phyloP scores from a whole-genome alignment of 495 filamentous ascomycete species.

The Penicillium crystallinum region DNA sequence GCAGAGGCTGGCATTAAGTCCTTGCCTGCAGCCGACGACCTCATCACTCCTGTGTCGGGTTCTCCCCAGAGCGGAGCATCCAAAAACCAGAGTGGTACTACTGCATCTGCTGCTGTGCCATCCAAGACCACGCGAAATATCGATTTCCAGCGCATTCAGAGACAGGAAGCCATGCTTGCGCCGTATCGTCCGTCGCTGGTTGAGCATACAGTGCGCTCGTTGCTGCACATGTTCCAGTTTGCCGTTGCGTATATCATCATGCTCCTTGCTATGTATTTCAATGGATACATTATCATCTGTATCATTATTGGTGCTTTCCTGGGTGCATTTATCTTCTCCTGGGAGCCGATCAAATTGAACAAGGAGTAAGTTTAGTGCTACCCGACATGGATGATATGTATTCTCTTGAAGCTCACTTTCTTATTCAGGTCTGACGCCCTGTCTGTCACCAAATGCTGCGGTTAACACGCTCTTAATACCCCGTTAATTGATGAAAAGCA shows the following conservation, averaged over 20 bases:
- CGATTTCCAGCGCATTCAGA: background rate
- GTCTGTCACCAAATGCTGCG: slow-evolving; percentile 4
- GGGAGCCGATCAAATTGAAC: slow-evolving; percentile 35
- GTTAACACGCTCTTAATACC: no score
- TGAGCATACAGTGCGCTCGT: slow-evolving; percentile 58
- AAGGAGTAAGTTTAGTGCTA: slow-evolving; percentile 17
- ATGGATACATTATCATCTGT: slow-evolving; percentile 58
- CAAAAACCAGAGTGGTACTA: background rate
- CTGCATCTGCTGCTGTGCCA: no score
- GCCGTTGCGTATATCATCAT: slow-evolving; percentile 67
- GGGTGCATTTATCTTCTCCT: slow-evolving; percentile 55
- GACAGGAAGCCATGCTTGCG: background rate
- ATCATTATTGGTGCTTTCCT: slow-evolving; percentile 60
- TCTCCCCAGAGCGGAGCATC: background rate
- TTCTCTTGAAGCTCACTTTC: background rate
- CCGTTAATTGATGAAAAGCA: no score
- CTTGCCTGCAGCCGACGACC: background rate
- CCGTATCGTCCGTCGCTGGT: slow-evolving; percentile 44
- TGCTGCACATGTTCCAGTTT: slow-evolving; percentile 63
- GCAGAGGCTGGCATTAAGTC: background rate
- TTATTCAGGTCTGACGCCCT: background rate
- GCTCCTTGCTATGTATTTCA: slow-evolving; percentile 65
- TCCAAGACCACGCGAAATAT: background rate
- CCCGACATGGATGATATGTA: background rate
- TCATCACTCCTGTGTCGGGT: slow-evolving; percentile 2